Conservation (phyloP, 352 stramenopile species). For the Phytophthora sojae region DNA sequence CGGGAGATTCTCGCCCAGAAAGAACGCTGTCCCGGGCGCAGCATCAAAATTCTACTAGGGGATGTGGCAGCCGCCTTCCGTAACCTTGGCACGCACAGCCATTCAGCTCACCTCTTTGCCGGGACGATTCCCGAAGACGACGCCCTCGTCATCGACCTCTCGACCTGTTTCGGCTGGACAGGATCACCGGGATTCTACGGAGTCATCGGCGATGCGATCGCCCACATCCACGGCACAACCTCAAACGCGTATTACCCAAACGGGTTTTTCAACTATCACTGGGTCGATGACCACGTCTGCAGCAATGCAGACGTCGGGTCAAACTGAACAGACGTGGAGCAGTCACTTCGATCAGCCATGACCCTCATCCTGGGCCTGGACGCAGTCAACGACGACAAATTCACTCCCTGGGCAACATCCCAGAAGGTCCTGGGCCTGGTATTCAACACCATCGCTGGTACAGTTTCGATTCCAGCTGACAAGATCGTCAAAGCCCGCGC, state of each 20-base stretch:
- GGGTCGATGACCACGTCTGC: neutral
- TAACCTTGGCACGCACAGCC: neutral
- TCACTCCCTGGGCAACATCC: no score
- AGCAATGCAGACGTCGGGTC: neutral
- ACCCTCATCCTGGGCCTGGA: no score
- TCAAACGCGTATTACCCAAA: neutral
- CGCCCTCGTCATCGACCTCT: neutral
- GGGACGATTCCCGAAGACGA: neutral
- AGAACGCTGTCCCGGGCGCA: neutral
- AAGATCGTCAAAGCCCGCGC: no score
- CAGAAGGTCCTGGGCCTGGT: no score
- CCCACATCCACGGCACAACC: neutral
- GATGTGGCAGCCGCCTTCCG: neutral
- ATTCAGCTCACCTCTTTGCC: neutral
- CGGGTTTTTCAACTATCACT: neutral
- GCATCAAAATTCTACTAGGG: neutral
- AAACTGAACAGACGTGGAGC: no score
- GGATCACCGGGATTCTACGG: neutral
- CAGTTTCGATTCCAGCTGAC: no score
- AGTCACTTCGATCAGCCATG: no score
- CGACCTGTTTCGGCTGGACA: neutral
- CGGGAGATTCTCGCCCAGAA: neutral
- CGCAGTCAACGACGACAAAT: no score
- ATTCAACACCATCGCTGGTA: no score
- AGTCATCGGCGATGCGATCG: neutral